Conservation (phyloP, 768 basidiomycete species). For the Trametes villosa region DNA sequence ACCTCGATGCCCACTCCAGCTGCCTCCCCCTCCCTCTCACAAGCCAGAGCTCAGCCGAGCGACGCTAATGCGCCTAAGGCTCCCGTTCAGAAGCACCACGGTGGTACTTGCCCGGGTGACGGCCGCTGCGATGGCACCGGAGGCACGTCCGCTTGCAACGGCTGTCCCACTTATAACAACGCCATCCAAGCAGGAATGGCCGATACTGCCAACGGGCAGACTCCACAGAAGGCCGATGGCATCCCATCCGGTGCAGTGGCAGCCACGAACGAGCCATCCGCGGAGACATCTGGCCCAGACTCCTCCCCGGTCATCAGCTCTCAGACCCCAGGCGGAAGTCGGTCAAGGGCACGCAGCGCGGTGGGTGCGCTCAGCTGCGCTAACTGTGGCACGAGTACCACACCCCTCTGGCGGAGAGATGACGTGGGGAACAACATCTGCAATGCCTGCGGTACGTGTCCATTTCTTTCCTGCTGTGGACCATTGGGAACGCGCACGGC, state of each 20-base stretch:
- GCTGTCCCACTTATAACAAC: constrained; percentile 98
- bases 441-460: constrained; percentile 88
- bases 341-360: constrained; percentile 36
- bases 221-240: constrained; percentile 44
- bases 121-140: constrained; percentile 98
- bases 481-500: background rate
- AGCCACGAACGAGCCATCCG: constrained; percentile 2
- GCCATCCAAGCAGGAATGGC: constrained; percentile 36
- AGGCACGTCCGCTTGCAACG: constrained; percentile 89
- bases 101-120: constrained; percentile 95
- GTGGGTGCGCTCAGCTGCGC: constrained; percentile 84
- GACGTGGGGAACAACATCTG: constrained; percentile 93
- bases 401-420: constrained; percentile 88
- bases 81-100: constrained; percentile 20
- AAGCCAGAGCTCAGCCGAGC: constrained; percentile 19
- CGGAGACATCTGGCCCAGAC: constrained; percentile 21
- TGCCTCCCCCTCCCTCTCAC: constrained; percentile 25
- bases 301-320: constrained; percentile 24
- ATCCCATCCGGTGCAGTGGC: constrained; percentile 14
- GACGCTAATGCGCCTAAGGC: constrained; percentile 5
- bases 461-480: constrained; percentile 24
- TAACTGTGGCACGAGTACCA: constrained; percentile 88
- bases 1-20: constrained; percentile 32
- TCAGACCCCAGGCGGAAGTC: constrained; percentile 26
- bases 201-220: constrained; percentile 14